Percentiles rank a stretch among this genome's conserved stretches.
Evolutionary conservation across 1,139 yeast genomes (phyloP).

Genomic region (Komagataea norvegica): DNA sequence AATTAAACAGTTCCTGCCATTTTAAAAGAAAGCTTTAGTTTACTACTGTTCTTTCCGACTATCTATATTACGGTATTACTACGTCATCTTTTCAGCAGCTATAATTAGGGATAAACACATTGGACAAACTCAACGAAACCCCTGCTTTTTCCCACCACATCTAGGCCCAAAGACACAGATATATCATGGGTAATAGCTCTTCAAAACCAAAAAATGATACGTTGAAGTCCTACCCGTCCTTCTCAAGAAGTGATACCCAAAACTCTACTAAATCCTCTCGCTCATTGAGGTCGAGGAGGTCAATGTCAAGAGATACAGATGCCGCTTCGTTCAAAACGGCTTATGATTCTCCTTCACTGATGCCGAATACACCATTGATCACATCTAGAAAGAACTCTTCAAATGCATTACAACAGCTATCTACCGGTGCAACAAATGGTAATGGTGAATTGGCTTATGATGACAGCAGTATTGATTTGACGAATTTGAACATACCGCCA

Average conservation of each 20-base stretch:
- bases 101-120: too few species aligned
- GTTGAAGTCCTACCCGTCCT: constrained; percentile 37
- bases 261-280: constrained; percentile 47
- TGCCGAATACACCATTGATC: constrained; percentile 35
- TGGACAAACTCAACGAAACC: too few species aligned
- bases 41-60: too few species aligned
- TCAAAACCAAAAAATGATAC: constrained; percentile 26
- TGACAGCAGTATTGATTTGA: constrained; percentile 18
- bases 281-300: constrained; percentile 39
- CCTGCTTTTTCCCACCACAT: neutral
- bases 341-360: constrained; percentile 25
- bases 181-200: constrained; percentile 25
- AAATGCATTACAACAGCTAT: constrained; percentile 16
- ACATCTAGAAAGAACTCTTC: constrained; percentile 39
- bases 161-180: neutral
- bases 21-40: too few species aligned
- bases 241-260: constrained; percentile 51
- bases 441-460: constrained; percentile 17
- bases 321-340: constrained; percentile 29
- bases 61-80: too few species aligned
- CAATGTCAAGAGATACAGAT: constrained; percentile 33
- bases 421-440: constrained; percentile 4
- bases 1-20: too few species aligned
- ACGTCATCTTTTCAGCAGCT: too few species aligned
- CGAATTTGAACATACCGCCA: constrained; percentile 46